phyloP scores from a whole-genome alignment of 345 rosid genomes.

The Rhizophora apiculata region DNA sequence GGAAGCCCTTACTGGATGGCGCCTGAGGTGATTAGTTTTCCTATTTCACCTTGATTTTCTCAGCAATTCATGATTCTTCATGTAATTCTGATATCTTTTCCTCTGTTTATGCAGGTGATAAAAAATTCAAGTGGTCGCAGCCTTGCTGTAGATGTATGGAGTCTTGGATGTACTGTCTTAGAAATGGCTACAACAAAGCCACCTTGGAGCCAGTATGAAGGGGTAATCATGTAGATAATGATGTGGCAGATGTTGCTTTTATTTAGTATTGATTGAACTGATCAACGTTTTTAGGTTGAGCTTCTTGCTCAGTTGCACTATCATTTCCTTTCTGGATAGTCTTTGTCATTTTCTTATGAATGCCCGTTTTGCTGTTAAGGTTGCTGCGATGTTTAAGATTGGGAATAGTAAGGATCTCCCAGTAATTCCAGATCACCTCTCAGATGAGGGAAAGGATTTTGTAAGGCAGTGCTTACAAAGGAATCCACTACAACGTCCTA shows the following conservation, averaged over 20 bases:
- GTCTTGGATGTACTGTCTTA: constrained; percentile 80
- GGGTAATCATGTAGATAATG: constrained; percentile 26
- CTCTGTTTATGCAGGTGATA: constrained; percentile 49
- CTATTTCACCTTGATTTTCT: background rate
- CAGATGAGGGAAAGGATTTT: constrained; percentile 68
- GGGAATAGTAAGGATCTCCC: constrained; percentile 81
- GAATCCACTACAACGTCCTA: constrained; percentile 54
- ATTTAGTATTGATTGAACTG: constrained; percentile 15
- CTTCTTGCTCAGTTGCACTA: background rate
- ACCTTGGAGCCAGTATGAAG: constrained; percentile 82
- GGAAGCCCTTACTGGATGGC: constrained; percentile 93
- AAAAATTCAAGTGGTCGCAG: constrained; percentile 56
- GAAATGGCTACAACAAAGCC: constrained; percentile 88
- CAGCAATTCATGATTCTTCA: background rate
- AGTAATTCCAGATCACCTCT: constrained; percentile 58
- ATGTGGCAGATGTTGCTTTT: too few species aligned
- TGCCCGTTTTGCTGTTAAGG: constrained; percentile 16
- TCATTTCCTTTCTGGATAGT: too few species aligned
- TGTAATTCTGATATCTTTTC: background rate
- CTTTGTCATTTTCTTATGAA: background rate
- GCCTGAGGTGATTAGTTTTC: constrained; percentile 53
- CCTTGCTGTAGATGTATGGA: constrained; percentile 84
- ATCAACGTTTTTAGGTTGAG: constrained; percentile 17
- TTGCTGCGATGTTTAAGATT: constrained; percentile 72
- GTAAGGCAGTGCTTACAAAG: constrained; percentile 59